A percentile compares a stretch with the other conserved stretches of the same genome.
Conservation (phyloP, 2,329 filamentous ascomycete species). For the Mariannaea elegans region DNA sequence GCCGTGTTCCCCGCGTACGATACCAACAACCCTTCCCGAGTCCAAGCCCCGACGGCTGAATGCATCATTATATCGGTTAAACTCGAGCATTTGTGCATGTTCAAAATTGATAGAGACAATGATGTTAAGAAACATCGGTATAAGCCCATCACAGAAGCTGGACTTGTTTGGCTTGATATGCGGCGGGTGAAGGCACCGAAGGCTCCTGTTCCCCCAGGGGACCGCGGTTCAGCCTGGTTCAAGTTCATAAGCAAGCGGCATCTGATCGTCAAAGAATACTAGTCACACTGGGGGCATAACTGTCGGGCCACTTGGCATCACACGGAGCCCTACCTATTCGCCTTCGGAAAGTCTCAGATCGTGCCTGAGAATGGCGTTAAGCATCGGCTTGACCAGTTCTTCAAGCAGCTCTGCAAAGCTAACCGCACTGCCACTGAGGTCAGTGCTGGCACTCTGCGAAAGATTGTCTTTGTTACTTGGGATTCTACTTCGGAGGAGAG, state of each 20-base stretch:
- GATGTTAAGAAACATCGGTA: constrained; percentile 2
- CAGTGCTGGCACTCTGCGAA: background rate
- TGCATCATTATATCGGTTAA: constrained; percentile 20
- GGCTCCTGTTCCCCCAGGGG: background rate
- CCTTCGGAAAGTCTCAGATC: constrained; percentile 25
- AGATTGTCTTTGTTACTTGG: constrained; percentile 12
- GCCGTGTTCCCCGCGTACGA: too few species aligned
- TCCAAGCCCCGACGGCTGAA: constrained; percentile 6
- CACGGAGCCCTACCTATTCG: constrained; percentile 23
- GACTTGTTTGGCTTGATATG: constrained; percentile 25
- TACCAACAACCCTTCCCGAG: too few species aligned
- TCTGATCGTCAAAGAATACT: constrained; percentile 23
- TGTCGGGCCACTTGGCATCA: constrained; percentile 9
- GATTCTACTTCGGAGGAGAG: background rate
- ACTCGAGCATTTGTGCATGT: constrained; percentile 20
- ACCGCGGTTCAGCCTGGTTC: constrained; percentile 29
- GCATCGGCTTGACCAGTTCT: constrained; percentile 2
- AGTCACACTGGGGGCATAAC: constrained; percentile 17
- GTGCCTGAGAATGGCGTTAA: constrained; percentile 1
- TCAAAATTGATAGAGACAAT: background rate
- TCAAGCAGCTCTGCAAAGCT: constrained; percentile 7
- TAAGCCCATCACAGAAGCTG: constrained; percentile 20
- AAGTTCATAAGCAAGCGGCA: constrained; percentile 23
- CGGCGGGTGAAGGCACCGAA: constrained; percentile 7
- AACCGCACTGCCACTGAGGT: constrained; percentile 21